Conservation (phyloP, 805 yeast species). For the Yamadazyma sp. region DNA sequence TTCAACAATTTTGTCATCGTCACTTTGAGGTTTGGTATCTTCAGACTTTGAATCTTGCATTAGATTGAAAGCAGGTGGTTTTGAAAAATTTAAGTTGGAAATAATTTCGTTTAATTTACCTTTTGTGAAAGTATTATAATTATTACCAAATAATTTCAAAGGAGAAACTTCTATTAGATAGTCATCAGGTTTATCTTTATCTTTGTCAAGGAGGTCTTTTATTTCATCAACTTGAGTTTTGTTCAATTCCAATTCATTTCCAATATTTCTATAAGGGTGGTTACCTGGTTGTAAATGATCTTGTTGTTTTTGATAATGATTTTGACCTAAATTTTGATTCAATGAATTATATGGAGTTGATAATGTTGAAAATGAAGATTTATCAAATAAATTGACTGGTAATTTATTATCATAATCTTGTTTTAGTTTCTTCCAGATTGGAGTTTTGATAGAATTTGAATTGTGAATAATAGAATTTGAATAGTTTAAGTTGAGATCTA, state of each 20-base stretch:
- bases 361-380: slow-evolving; percentile 30
- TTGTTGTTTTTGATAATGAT: neutral
- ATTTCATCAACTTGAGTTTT: slow-evolving; percentile 14
- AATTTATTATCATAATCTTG: slow-evolving; percentile 25
- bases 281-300: neutral
- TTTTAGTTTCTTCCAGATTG: slow-evolving; percentile 34
- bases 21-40: neutral
- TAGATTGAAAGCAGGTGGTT: slow-evolving; percentile 12
- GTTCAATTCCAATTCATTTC: slow-evolving; percentile 6
- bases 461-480: slow-evolving; percentile 12
- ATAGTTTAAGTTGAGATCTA: slow-evolving; percentile 4
- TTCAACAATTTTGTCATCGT: neutral
- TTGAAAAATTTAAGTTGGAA: slow-evolving; percentile 8
- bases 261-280: slow-evolving; percentile 2
- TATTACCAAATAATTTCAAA: slow-evolving; percentile 34
- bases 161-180: slow-evolving; percentile 27
- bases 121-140: slow-evolving; percentile 42
- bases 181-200: slow-evolving; percentile 17
- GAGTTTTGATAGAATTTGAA: slow-evolving; percentile 19
- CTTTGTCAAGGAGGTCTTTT: slow-evolving; percentile 21
- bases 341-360: slow-evolving; percentile 34
- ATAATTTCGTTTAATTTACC: slow-evolving; percentile 26
- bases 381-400: slow-evolving; percentile 24
- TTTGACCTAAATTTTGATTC: slow-evolving; percentile 9
- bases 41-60: neutral